Evolutionary conservation across 805 yeast genomes (phyloP).

Genomic region (Candida pseudoglaebosa): DNA sequence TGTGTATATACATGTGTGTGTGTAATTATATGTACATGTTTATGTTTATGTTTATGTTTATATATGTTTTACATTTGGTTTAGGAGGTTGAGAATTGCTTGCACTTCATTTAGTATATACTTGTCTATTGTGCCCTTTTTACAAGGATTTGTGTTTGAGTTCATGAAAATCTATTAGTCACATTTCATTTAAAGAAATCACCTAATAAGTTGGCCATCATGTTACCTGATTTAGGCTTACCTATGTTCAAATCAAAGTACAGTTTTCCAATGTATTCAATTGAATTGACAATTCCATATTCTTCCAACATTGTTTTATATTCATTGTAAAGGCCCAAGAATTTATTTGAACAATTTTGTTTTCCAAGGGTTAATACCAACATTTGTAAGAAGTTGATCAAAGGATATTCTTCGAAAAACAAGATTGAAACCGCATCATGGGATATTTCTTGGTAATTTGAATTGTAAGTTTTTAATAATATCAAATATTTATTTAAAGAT

Average conservation of each 20-base stretch:
- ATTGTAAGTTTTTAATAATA: conserved; percentile 10
- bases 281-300: conserved; percentile 39
- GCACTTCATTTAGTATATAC: no score
- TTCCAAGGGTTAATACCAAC: conserved; percentile 53
- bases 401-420: conserved; percentile 38
- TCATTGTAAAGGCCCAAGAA: conserved; percentile 51
- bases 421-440: conserved; percentile 19
- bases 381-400: conserved; percentile 69
- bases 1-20: no score
- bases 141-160: no score
- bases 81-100: no score
- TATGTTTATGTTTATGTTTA: no score
- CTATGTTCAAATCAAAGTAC: conserved; percentile 54
- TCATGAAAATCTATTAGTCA: no score
- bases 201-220: conserved; percentile 65
- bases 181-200: conserved; percentile 33
- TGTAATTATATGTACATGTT: no score
- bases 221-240: conserved; percentile 37
- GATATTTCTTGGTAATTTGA: conserved; percentile 11
- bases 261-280: conserved; percentile 56
- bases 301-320: conserved; percentile 37
- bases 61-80: no score
- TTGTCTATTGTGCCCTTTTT: no score
- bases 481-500: conserved; percentile 22
- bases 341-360: conserved; percentile 43